phyloP scores from a whole-genome alignment of 345 rosid species.

The Arabidopsis thaliana region TAIR10.1 NC_003076.8:24420001-24420500 shows the following conservation, averaged over 20 bases:
- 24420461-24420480: slow-evolving; percentile 92
- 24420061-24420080: slow-evolving; percentile 84
- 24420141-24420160: slow-evolving; percentile 58
- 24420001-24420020: slow-evolving; percentile 84
- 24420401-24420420: slow-evolving; percentile 51
- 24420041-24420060: slow-evolving; percentile 80
- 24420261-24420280: slow-evolving; percentile 50
- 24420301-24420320: slow-evolving; percentile 77
- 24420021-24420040: slow-evolving; percentile 78
- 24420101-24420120: slow-evolving; percentile 61
- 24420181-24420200: slow-evolving; percentile 66
- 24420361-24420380: slow-evolving; percentile 51
- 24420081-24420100: slow-evolving; percentile 81
- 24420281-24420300: slow-evolving; percentile 68
- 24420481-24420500: slow-evolving; percentile 79
- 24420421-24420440: slow-evolving; percentile 57
- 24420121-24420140: slow-evolving; percentile 55
- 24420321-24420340: slow-evolving; percentile 55
- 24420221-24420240: not conserved
- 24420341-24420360: slow-evolving; percentile 44
- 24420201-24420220: slow-evolving; percentile 18
- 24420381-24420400: slow-evolving; percentile 48
- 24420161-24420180: slow-evolving; percentile 50
- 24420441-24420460: slow-evolving; percentile 67
- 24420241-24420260: not conserved